A percentile compares a stretch with the other conserved stretches of the same genome.
Conservation (phyloP, 2,329 filamentous ascomycete species). For the Cryphonectria japonica region DNA sequence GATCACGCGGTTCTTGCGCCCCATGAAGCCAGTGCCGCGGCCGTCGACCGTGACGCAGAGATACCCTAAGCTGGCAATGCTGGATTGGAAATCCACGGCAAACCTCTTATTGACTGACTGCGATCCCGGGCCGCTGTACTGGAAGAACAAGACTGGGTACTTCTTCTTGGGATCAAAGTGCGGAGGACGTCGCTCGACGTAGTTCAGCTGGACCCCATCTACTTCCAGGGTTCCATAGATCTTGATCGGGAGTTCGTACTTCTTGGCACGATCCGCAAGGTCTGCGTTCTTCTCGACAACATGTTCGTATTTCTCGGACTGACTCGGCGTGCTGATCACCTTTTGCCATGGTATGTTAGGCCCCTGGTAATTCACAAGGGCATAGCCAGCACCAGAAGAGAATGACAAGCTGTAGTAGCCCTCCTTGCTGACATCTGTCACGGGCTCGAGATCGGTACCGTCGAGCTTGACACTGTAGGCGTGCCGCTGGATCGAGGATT, state of each 20-base stretch:
- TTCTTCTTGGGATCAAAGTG: constrained; percentile 83
- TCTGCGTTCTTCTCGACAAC: constrained; percentile 77
- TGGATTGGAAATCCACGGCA: constrained; percentile 85
- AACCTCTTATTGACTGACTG: constrained; percentile 85
- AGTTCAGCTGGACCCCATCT: constrained; percentile 66
- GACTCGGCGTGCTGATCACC: constrained; percentile 80
- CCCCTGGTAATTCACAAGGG: constrained; percentile 81
- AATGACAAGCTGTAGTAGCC: constrained; percentile 85
- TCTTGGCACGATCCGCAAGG: constrained; percentile 70
- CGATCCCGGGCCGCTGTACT: constrained; percentile 94
- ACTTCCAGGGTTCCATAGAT: constrained; percentile 85
- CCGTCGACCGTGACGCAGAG: constrained; percentile 94
- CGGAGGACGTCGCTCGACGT: constrained; percentile 83
- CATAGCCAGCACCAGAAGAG: constrained; percentile 79
- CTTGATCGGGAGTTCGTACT: constrained; percentile 80
- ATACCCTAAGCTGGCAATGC: constrained; percentile 85
- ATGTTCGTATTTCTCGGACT: constrained; percentile 65
- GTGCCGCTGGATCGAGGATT: constrained; percentile 87
- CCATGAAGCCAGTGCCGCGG: constrained; percentile 88
- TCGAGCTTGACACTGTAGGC: constrained; percentile 88
- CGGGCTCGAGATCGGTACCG: constrained; percentile 69
- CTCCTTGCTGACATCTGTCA: constrained; percentile 74
- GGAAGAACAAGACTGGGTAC: constrained; percentile 92
- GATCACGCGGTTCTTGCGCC: constrained; percentile 79
- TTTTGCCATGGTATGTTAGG: constrained; percentile 90